Evolutionary conservation across 2,329 filamentous ascomycete genomes (phyloP).

Genomic region (Teratosphaeria nubilosa): DNA sequence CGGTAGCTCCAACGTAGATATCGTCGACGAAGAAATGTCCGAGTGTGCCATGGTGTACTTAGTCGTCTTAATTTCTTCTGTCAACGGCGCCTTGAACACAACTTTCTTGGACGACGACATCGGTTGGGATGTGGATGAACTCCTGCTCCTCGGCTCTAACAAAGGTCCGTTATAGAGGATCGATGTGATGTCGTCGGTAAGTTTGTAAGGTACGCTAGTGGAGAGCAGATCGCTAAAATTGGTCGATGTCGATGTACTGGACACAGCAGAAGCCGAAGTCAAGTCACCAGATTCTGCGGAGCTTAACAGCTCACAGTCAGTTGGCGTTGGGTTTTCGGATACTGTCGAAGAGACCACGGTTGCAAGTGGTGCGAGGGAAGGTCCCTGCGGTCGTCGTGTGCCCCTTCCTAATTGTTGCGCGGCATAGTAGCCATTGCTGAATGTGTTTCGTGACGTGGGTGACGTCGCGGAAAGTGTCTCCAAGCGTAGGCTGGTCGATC

Average conservation of each 20-base stretch:
- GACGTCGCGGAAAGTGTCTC: slow-evolving; percentile 47
- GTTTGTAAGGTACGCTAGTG: slow-evolving; percentile 34
- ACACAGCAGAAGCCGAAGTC: slow-evolving; percentile 29
- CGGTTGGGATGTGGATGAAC: slow-evolving; percentile 28
- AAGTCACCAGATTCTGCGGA: slow-evolving; percentile 17
- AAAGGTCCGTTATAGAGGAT: slow-evolving; percentile 38
- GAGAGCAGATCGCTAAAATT: slow-evolving; percentile 24
- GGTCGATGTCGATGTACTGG: slow-evolving; percentile 19
- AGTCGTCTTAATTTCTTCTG: slow-evolving; percentile 49
- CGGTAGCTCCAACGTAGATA: slow-evolving; percentile 18
- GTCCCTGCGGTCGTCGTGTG: slow-evolving; percentile 14
- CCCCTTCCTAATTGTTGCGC: slow-evolving; percentile 14
- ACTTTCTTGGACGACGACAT: slow-evolving; percentile 48
- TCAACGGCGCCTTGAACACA: slow-evolving; percentile 44
- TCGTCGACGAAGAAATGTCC: slow-evolving; percentile 39
- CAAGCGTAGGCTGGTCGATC: slow-evolving; percentile 44
- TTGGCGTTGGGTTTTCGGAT: slow-evolving; percentile 10
- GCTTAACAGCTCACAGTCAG: slow-evolving; percentile 4
- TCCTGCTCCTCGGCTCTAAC: slow-evolving; percentile 16
- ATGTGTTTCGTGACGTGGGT: slow-evolving; percentile 52
- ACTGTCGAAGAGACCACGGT: slow-evolving; percentile 16
- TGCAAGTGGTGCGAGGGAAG: slow-evolving; percentile 25
- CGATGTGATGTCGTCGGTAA: slow-evolving; percentile 35
- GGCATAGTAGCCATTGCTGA: slow-evolving; percentile 48
- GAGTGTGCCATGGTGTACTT: slow-evolving; percentile 47